Percentiles rank a stretch among this genome's conserved stretches.
Conservation (phyloP, 352 stramenopile genomes). For the Peronospora tabacina region DNA sequence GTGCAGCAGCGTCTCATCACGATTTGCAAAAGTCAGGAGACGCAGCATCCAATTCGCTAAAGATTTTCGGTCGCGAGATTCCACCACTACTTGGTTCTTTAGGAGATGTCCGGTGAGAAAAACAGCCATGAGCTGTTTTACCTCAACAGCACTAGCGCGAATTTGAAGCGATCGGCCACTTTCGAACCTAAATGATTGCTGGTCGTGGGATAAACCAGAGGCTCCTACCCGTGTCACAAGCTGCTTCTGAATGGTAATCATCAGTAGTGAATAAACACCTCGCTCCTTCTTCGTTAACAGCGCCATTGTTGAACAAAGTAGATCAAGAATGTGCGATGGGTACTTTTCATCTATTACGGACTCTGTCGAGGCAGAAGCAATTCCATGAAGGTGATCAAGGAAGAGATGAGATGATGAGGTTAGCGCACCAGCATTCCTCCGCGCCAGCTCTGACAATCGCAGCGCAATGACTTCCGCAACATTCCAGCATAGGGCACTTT, state of each 20-base stretch:
- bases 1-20: conserved; percentile 55
- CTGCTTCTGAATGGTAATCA: conserved; percentile 85
- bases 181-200: conserved; percentile 23
- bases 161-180: conserved; percentile 10
- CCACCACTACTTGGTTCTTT: conserved; percentile 40
- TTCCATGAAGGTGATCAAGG: conserved; percentile 68
- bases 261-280: conserved; percentile 61
- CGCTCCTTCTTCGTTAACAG: conserved; percentile 53
- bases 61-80: conserved; percentile 51
- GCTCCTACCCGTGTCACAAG: conserved; percentile 38
- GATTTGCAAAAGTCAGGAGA: conserved; percentile 50
- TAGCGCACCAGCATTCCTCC: conserved; percentile 32
- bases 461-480: conserved; percentile 48
- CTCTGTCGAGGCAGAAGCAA: conserved; percentile 36
- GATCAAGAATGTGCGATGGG: conserved; percentile 50
- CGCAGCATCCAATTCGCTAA: conserved; percentile 61
- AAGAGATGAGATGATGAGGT: conserved; percentile 64
- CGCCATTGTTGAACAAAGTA: conserved; percentile 65
- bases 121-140: conserved; percentile 75
- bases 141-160: conserved; percentile 29
- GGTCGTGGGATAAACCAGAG: conserved; percentile 12
- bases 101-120: conserved; percentile 66
- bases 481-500: conserved; percentile 48
- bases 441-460: conserved; percentile 38
- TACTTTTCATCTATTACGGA: conserved; percentile 31